Evolutionary conservation across 2,329 filamentous ascomycete genomes (phyloP).

Genomic region (Pleomassaria siparia): DNA sequence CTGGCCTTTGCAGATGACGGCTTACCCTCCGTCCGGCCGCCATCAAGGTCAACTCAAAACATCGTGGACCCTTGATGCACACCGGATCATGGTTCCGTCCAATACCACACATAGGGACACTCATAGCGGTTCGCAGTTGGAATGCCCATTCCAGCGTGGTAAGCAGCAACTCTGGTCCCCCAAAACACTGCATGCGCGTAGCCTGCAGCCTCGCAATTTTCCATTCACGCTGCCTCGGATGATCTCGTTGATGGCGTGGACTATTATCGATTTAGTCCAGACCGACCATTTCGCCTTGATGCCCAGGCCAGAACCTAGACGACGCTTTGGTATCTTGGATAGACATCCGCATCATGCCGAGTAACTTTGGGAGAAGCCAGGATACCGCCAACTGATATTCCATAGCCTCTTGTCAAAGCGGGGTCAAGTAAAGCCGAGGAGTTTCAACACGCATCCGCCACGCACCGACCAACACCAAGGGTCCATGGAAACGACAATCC

Average conservation of each 20-base stretch:
- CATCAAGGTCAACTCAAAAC: neutral
- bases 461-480: neutral
- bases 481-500: neutral
- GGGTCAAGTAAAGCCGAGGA: neutral
- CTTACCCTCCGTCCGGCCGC: neutral
- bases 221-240: too few relatives aligned
- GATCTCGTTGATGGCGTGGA: too few relatives aligned
- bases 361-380: neutral
- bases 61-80: neutral
- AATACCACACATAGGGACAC: neutral
- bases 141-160: neutral
- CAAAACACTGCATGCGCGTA: too few relatives aligned
- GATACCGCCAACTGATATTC: neutral
- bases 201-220: too few relatives aligned
- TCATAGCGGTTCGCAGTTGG: neutral
- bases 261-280: too few relatives aligned
- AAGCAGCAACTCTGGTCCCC: neutral
- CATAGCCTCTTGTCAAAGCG: neutral
- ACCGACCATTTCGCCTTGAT: too few relatives aligned
- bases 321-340: neutral
- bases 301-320: neutral
- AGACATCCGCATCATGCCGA: neutral
- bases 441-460: neutral
- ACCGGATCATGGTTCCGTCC: neutral
- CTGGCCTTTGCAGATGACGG: too few relatives aligned